Base-by-base conservation (phyloP, 139 green algal genomes). In the Ettlia oleoabundans region DNA sequence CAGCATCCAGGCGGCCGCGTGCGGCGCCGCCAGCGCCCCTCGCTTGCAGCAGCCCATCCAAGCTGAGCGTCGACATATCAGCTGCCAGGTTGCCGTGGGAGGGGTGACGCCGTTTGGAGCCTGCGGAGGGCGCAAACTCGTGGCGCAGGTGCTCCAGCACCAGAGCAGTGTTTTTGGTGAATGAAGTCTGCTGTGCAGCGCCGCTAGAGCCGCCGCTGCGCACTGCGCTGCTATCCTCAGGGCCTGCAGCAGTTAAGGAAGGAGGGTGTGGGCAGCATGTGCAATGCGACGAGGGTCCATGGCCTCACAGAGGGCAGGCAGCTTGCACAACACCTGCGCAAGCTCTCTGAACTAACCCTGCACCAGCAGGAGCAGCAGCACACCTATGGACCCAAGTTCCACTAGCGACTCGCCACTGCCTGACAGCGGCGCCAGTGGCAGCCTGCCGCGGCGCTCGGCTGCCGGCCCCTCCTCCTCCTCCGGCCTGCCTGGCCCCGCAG, bases 91-190 rank as follows among this genome's bases (percentile, higher is more conserved):
- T 35, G 38, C 76, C 76, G 18, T 66, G 40, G 19, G 71, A 69
- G 30, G 75, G 76, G 77, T 81, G 70, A 6, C 82, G 55, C 24
- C 83, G 76, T 71, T 87, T 87, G 43, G 43, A 79, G 42, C 84
- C 78, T 6, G 78, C 42, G n/a, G 52, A 10, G 7, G 84, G 84
- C 28, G 41, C 66, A n/a, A 88, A 72, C 62, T 65, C 37, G 15
- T 64, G 28, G 30, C 42, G 40, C 51, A 86, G 51, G 66, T 88
- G 81, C 67, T 78, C 72, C 65, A 88, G 52, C 41, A 88, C 85
- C 43, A 68, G 38, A 26, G 58, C 32, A 3, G 81, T 88, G 65
- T 72, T 67, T 26, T 52, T 30, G 24, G 85, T 89, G 85, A 88
- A 88, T 33, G 72, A n/a, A 4, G 72, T 64, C 38, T 78, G 52